phyloP scores from a whole-genome alignment of 2,329 filamentous ascomycete genomes.

The Ascochyta koolunga region DNA sequence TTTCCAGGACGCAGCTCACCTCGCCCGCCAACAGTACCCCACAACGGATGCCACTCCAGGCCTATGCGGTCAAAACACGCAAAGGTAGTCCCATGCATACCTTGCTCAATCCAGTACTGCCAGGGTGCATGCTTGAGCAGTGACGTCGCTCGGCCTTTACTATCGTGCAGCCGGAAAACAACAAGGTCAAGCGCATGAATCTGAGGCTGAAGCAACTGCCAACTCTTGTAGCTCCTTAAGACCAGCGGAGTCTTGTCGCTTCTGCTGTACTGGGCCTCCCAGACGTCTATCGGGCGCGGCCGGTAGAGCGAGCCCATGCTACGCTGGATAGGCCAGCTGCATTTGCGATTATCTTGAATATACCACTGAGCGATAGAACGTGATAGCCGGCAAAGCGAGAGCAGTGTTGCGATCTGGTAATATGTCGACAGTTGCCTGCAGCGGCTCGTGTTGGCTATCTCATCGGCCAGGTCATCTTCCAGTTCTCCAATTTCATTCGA shows the following conservation, averaged over 20 bases:
- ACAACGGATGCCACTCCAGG: background rate
- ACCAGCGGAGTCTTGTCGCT: background rate
- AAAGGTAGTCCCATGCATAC: background rate
- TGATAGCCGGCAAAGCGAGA: background rate
- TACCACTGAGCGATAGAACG: background rate
- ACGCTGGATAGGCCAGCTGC: background rate
- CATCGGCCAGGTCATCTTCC: conserved; percentile 1
- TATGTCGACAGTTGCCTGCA: conserved; percentile 7
- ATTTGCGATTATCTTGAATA: background rate
- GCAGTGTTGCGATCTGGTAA: conserved; percentile 2
- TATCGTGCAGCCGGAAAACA: background rate
- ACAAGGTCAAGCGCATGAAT: background rate
- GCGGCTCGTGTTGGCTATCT: conserved; percentile 6
- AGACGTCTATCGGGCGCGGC: background rate
- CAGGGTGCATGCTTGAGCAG: background rate
- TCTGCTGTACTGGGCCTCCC: background rate
- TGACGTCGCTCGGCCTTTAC: background rate
- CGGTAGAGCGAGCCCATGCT: conserved; percentile 1
- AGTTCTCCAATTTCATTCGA: background rate
- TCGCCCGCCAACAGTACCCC: background rate
- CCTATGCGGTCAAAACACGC: background rate
- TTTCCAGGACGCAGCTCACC: background rate
- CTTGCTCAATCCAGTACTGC: background rate
- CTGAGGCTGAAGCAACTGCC: background rate
- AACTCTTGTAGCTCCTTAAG: background rate